Percentiles rank a stretch among this genome's conserved stretches.
phyloP scores from a whole-genome alignment of 1,139 yeast species.

The Chernovozyma aurita region DNA sequence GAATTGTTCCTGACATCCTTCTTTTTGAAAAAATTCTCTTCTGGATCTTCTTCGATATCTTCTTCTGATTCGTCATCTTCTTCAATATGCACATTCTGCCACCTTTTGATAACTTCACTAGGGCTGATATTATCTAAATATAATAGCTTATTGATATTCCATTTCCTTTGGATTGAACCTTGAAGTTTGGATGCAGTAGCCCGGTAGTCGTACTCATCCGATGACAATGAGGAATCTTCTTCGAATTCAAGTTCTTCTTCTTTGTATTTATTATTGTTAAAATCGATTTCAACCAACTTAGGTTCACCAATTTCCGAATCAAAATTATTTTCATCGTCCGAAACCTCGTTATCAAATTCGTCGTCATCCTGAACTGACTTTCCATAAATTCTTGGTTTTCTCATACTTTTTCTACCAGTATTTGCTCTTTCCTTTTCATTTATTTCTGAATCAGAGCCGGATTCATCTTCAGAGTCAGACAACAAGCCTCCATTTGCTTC shows the following conservation, averaged over 20 bases:
- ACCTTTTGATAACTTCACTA: slow-evolving; percentile 66
- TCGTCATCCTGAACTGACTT: slow-evolving; percentile 48
- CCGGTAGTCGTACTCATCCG: slow-evolving; percentile 38
- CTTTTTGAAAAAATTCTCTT: slow-evolving; percentile 56
- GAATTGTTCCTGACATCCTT: slow-evolving; percentile 26
- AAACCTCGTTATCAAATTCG: slow-evolving; percentile 38
- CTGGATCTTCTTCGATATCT: slow-evolving; percentile 50
- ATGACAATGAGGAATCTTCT: slow-evolving; percentile 42
- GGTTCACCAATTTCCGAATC: slow-evolving; percentile 32
- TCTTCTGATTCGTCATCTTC: slow-evolving; percentile 47
- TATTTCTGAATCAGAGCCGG: slow-evolving; percentile 11
- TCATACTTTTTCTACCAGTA: slow-evolving; percentile 56
- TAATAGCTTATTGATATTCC: slow-evolving; percentile 79
- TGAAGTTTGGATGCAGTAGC: slow-evolving; percentile 43
- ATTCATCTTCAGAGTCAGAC: slow-evolving; percentile 25
- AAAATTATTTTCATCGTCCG: slow-evolving; percentile 26
- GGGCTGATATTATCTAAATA: slow-evolving; percentile 78
- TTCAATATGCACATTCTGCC: slow-evolving; percentile 52
- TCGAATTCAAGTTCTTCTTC: slow-evolving; percentile 50
- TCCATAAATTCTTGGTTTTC: slow-evolving; percentile 59
- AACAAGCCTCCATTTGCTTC: slow-evolving; percentile 28
- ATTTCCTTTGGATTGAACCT: slow-evolving; percentile 41
- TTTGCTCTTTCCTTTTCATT: slow-evolving; percentile 20
- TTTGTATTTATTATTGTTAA: slow-evolving; percentile 32
- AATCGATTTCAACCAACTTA: slow-evolving; percentile 48